phyloP scores from a whole-genome alignment of 495 filamentous ascomycete species.

The Podospora pseudopauciseta region DNA sequence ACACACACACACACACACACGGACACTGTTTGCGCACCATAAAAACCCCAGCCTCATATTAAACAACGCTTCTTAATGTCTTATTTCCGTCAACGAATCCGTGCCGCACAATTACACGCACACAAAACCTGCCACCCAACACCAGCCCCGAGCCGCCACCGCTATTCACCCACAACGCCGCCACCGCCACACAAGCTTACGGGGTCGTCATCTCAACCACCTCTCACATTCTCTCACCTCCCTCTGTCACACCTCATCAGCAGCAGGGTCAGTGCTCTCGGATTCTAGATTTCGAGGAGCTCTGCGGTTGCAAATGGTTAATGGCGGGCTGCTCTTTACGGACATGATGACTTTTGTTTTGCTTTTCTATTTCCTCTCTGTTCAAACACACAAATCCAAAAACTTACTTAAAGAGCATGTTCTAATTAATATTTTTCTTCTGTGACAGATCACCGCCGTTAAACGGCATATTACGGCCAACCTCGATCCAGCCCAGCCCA shows the following conservation, averaged over 20 bases:
- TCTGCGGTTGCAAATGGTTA: not conserved
- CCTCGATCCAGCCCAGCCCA: not conserved
- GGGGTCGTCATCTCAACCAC: constrained; percentile 4
- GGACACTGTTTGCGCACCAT: not conserved
- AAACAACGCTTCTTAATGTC: constrained; percentile 1
- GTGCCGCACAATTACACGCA: constrained; percentile 2
- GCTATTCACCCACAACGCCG: not conserved
- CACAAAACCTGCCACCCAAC: constrained; percentile 1
- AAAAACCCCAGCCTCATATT: not conserved
- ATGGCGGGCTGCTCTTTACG: not conserved
- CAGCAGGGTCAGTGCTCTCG: not conserved
- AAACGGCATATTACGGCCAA: not conserved
- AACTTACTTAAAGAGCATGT: not conserved
- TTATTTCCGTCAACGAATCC: not conserved
- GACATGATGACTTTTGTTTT: not conserved
- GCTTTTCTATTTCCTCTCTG: not conserved
- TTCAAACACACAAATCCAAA: not conserved
- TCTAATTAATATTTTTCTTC: not conserved
- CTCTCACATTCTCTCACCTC: not conserved
- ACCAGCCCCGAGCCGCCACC: not conserved
- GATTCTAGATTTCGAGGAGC: not conserved
- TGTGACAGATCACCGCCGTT: constrained; percentile 7
- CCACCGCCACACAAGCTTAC: constrained; percentile 8
- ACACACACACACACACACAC: not conserved
- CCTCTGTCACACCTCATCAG: not conserved